phyloP scores from a whole-genome alignment of 106 monocot genomes.

The Dendrobium huoshanense region DNA sequence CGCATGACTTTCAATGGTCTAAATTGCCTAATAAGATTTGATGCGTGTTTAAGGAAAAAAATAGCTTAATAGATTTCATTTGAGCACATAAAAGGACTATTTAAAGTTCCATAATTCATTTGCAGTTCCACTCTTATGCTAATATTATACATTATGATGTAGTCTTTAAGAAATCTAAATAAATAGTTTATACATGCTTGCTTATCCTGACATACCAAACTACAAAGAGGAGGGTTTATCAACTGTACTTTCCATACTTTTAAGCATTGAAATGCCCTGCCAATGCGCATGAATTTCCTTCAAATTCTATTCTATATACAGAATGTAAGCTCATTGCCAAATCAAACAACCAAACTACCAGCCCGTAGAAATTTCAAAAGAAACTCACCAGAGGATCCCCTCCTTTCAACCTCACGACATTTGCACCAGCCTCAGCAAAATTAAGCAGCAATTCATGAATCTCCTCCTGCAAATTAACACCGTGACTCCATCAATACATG shows the following conservation, averaged over 20 bases:
- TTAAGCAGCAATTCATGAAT: constrained; percentile 88
- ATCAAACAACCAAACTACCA: neutral
- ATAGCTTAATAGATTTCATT: too few species aligned
- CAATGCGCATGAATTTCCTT: neutral
- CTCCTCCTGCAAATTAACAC: constrained; percentile 62
- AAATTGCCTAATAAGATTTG: too few species aligned
- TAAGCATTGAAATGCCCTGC: neutral
- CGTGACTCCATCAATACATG: neutral
- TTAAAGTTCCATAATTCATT: too few species aligned
- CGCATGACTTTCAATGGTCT: too few species aligned
- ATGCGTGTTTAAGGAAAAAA: too few species aligned
- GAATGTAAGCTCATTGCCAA: neutral
- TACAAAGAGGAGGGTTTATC: neutral
- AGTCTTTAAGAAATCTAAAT: neutral
- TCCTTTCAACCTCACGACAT: constrained; percentile 91
- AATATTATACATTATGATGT: too few species aligned
- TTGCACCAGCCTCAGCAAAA: constrained; percentile 93
- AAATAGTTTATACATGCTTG: neutral
- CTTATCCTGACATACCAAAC: neutral
- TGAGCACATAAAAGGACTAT: too few species aligned
- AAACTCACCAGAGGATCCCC: constrained; percentile 85
- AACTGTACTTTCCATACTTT: neutral
- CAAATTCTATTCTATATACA: neutral
- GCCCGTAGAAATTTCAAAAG: neutral
- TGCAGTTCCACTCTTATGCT: too few species aligned